These are phyloP conservation scores for Corymbia citriodora DNA, from an alignment of 441 rosid species.

Conservation along the genomic window DNA sequence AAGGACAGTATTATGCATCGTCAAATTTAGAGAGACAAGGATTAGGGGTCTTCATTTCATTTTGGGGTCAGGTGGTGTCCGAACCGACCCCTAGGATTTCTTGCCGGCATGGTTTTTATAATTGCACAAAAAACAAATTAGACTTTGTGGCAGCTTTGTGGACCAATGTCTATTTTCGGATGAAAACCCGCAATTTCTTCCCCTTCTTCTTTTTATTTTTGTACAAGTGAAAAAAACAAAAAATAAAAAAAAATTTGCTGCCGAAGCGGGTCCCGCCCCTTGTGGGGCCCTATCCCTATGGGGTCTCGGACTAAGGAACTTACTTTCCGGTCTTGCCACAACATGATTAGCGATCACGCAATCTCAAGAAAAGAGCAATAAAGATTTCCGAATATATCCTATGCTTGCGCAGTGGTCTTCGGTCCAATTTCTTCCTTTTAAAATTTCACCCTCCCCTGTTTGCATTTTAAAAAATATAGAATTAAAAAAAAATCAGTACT, in stretches of 20 bases:
- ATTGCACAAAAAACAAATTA: not conserved
- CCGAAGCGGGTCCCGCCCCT: not conserved
- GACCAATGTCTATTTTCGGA: not conserved
- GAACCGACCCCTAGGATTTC: not conserved
- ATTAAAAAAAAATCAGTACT: not conserved
- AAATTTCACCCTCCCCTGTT: not conserved
- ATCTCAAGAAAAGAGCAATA: not conserved
- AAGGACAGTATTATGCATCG: not conserved
- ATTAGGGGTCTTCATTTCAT: not conserved
- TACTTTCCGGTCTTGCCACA: not conserved
- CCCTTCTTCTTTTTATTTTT: not conserved
- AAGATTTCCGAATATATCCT: not conserved
- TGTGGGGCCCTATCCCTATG: not conserved
- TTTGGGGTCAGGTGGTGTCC: not conserved
- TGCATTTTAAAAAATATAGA: not conserved
- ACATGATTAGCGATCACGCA: not conserved
- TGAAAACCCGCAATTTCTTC: not conserved
- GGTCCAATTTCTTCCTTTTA: not conserved
- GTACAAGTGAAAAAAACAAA: not conserved
- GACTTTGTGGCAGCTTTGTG: not conserved
- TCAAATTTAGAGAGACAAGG: not conserved
- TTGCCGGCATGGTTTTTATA: rapidly evolving
- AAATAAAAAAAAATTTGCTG: not conserved
- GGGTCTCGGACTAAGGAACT: not conserved
- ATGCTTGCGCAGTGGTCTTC: not conserved